Base-by-base conservation (phyloP, 192 early-diverging fungal species). In the Coemansia javaensis region DNA sequence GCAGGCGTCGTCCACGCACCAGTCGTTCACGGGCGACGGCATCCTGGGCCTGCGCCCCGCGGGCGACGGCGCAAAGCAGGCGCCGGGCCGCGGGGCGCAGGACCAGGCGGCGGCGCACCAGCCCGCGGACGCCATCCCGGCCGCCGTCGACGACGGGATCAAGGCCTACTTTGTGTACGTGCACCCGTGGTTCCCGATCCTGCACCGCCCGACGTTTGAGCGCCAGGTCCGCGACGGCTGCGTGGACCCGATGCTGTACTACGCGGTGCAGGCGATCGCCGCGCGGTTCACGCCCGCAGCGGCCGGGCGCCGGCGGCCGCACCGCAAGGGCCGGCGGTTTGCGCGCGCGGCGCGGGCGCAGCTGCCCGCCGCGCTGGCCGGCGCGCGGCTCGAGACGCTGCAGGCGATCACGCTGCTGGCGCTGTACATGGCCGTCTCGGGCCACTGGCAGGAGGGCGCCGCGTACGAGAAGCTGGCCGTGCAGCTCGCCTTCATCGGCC, bases 111-210 rank as follows among this genome's bases (percentile, higher is more conserved):
- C 27, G 32, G 14, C 54, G 15, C 3, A 43, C 16, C 15, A 9
- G 15, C 17, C 13, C 14, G 12, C 30, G 9, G 7, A 16, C 27
- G 6, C 3, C n/a, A 25, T 61, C 14, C 25, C 16, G 27, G 42
- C 37, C 7, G 24, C 47, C 1, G 48, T 60, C n/a, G 70, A 74
- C 30, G 69, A 52, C 7, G 57, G 57, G 1, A 44, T 73, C 15
- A 46, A 39, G 2, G 38, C 43, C 42, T 73, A 73, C 42, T 73
- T 73, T 53, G 25, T 49, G 5, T 73, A 62, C 15, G 70, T 73
- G 40, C 70, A 73, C 32, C 70, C 70, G 22, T 73, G 70, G 70
- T 38, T 73, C 25, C 70, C 70, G 5, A 51, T 73, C 10, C 70
- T 73, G 7, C 70, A 73, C 33, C 57, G 58, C 17, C 70, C 63